Conservation (phyloP, 1,284 basidiomycete species). For the Rhodotorula glutinis region DNA sequence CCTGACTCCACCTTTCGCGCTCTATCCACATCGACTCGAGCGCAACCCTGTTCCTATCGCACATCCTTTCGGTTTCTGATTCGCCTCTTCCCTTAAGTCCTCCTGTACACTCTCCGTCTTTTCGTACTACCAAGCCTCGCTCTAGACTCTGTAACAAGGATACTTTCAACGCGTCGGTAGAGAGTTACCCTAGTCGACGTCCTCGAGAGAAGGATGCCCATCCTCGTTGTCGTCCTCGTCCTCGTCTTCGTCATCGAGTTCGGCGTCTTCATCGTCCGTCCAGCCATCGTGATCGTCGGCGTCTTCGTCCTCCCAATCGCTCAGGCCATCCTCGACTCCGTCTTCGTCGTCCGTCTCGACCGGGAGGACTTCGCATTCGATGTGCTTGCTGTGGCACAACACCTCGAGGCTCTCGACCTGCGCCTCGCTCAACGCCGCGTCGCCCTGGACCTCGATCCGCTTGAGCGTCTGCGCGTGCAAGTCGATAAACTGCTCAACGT, state of each 20-base stretch:
- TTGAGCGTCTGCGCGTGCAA: slow-evolving; percentile 15
- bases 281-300: slow-evolving; percentile 4
- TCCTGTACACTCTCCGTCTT: too few species aligned
- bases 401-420: slow-evolving; percentile 38
- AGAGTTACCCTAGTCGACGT: neutral
- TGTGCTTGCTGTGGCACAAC: slow-evolving; percentile 29
- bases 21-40: too few species aligned
- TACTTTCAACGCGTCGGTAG: neutral
- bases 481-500: slow-evolving; percentile 24
- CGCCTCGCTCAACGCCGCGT: slow-evolving; percentile 21
- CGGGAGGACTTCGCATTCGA: slow-evolving; percentile 17
- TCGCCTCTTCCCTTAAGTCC: too few species aligned
- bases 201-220: neutral
- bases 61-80: too few species aligned
- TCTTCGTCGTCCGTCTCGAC: slow-evolving; percentile 2
- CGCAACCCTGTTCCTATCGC: too few species aligned
- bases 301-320: slow-evolving; percentile 14
- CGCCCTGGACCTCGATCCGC: slow-evolving; percentile 11
- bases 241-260: too few species aligned
- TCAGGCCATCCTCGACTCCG: slow-evolving; percentile 3
- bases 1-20: too few species aligned
- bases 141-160: neutral
- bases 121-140: neutral
- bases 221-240: neutral
- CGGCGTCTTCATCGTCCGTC: neutral